Base-by-base conservation (phyloP, 106 monocot species). In the Apostasia shenzhenica region DNA sequence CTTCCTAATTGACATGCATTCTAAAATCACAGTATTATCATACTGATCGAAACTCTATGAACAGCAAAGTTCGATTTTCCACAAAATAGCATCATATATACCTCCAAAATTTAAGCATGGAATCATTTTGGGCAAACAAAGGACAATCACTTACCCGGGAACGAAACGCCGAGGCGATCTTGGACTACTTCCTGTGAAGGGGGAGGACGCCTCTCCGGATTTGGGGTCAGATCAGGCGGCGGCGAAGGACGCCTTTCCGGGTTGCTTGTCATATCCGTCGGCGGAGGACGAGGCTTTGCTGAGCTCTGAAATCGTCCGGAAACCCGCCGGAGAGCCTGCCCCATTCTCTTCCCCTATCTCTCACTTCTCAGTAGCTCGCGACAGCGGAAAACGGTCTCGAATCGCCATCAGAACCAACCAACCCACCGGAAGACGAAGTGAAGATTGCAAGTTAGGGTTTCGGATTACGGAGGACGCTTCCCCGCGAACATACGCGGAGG, bases 241-340 rank as follows among this genome's bases (percentile, higher is more conserved):
- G 53, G 12, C 60, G 50, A 59, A 39, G 48, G 48, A 48, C 9
- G 3, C 26, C 12, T n/a, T 7, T 65, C 65, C 2, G 65, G 4
- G 48, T 65, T 65, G 8, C 65, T 14, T 7, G 65, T 14, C 1
- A 65, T 7, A 48, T 6, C 42, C 7, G 49, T 47, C 5, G 59
- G 54, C 42, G 60, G 67, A 0, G 68, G 61, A 1, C 68, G 43
- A 26, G 48, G 44, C 4, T 43, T 65, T 45, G 1, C 57, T 9
- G 74, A 66, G 66, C 57, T 41, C 66, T n/a, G 74, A 57, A 57
- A 5, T 41, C 75, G 68, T 3, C 61, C 75, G 5, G 67, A 3
- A 54, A 54, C 75, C 69, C 75, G 68, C 61, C 75, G 61, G 14
- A 76, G 75, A 69, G 68, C 55, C 44, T 76, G 75, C 44, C 75